phyloP scores from a whole-genome alignment of 352 stramenopile species.

The Elongisporangium undulatum region DNA sequence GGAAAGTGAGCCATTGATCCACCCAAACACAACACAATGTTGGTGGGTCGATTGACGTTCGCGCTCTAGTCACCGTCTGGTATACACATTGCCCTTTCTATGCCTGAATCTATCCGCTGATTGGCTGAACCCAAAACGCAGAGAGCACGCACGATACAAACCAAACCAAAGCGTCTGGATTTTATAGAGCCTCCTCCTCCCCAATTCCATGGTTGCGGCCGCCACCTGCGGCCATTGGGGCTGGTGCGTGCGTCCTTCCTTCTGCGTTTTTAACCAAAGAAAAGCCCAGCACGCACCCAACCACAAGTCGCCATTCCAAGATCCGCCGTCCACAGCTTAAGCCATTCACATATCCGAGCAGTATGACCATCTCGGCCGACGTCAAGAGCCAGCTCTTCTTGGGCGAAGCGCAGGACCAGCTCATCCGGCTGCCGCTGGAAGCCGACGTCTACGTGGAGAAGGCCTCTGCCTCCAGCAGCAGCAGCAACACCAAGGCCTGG shows the following conservation, averaged over 20 bases:
- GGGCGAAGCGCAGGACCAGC: constrained; percentile 11
- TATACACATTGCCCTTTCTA: neutral
- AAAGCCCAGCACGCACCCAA: no score
- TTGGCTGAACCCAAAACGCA: neutral
- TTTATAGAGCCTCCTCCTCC: constrained; percentile 9
- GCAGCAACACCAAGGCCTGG: constrained; percentile 5
- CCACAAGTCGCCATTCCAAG: neutral
- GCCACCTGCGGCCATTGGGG: constrained; percentile 1
- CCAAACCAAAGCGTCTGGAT: neutral
- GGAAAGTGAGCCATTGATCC: neutral
- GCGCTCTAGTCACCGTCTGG: no score
- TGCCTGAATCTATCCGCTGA: neutral
- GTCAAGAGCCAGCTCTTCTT: constrained; percentile 45
- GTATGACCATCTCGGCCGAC: constrained; percentile 41
- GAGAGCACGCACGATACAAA: neutral
- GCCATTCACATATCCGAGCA: neutral
- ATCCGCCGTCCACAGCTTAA: constrained; percentile 13
- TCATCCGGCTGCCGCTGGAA: constrained; percentile 26
- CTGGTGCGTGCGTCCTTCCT: constrained; percentile 3
- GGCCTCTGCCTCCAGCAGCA: constrained; percentile 1
- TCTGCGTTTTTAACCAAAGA: neutral
- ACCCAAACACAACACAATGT: neutral
- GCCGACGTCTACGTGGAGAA: neutral
- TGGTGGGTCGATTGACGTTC: neutral
- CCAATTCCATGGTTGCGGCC: constrained; percentile 11